Evolutionary conservation across 192 early-diverging fungal species (phyloP).

Genomic region (Linderina pennispora): DNA sequence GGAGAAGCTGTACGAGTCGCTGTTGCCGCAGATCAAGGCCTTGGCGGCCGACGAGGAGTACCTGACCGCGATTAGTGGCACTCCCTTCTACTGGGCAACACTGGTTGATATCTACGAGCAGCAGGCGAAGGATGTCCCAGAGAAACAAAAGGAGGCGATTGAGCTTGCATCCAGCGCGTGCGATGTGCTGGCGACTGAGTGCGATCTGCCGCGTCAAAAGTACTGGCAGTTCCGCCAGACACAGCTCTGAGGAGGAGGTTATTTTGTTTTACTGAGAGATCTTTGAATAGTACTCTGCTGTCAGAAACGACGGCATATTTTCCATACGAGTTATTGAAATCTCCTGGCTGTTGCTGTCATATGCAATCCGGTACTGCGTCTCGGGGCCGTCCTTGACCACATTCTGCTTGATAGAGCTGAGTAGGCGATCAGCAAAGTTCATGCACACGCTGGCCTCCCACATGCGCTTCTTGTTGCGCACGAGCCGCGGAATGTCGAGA

Average conservation of each 20-base stretch:
- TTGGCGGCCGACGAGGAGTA: constrained; percentile 16
- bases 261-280: background rate
- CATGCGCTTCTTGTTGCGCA: constrained; percentile 55
- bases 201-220: constrained; percentile 27
- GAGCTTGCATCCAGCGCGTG: constrained; percentile 15
- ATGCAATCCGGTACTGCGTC: constrained; percentile 33
- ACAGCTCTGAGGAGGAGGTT: background rate
- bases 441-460: constrained; percentile 87
- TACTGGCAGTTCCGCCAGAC: constrained; percentile 41
- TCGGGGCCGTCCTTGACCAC: constrained; percentile 21
- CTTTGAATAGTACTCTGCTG: constrained; percentile 16
- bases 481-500: constrained; percentile 72
- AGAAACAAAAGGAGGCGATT: constrained; percentile 4
- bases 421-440: constrained; percentile 67
- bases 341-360: constrained; percentile 7
- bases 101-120: constrained; percentile 42
- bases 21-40: constrained; percentile 24
- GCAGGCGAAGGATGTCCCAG: constrained; percentile 9
- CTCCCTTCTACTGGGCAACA: constrained; percentile 43
- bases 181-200: constrained; percentile 16
- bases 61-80: constrained; percentile 9
- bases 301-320: constrained; percentile 16
- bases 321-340: constrained; percentile 10
- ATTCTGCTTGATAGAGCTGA: constrained; percentile 29
- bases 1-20: constrained; percentile 12